Conservation (phyloP, 2,329 filamentous ascomycete species). For the Botrytis medusae region DNA sequence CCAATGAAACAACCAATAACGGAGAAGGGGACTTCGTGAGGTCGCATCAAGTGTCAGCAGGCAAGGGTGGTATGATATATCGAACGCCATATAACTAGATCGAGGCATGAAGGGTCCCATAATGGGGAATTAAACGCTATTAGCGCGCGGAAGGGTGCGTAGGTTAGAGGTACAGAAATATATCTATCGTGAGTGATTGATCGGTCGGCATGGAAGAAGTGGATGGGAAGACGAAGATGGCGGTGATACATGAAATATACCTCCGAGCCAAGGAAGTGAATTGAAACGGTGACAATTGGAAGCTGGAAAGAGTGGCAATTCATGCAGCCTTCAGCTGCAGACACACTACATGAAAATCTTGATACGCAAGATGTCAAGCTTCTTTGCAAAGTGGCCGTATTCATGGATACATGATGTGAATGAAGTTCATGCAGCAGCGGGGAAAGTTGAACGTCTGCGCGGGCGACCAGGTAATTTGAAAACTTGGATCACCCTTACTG, state of each 20-base stretch:
- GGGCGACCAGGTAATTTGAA: not conserved
- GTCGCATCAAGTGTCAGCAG: constrained; percentile 22
- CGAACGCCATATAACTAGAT: constrained; percentile 22
- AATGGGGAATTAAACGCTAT: constrained; percentile 23
- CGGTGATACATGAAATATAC: not conserved
- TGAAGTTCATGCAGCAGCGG: constrained; percentile 19
- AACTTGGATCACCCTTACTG: not conserved
- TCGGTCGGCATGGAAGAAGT: not conserved
- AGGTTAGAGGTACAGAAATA: not conserved
- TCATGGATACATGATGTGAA: constrained; percentile 14
- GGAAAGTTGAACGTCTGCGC: constrained; percentile 17
- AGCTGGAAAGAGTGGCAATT: not conserved
- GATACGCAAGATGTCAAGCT: constrained; percentile 9
- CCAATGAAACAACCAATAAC: constrained; percentile 13
- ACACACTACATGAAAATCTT: not conserved
- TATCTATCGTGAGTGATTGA: constrained; percentile 7
- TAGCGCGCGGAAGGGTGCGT: constrained; percentile 20
- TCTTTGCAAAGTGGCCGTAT: constrained; percentile 8
- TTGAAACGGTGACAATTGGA: not conserved
- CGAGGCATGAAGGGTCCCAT: constrained; percentile 15
- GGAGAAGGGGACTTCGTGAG: not conserved
- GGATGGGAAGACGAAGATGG: not conserved
- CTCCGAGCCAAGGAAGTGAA: constrained; percentile 1
- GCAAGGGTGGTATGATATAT: constrained; percentile 23
- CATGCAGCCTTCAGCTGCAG: constrained; percentile 15